A percentile compares a stretch with the other conserved stretches of the same genome.
phyloP scores from a whole-genome alignment of 2,329 filamentous ascomycete genomes.

The Dichotomopilus funicola region DNA sequence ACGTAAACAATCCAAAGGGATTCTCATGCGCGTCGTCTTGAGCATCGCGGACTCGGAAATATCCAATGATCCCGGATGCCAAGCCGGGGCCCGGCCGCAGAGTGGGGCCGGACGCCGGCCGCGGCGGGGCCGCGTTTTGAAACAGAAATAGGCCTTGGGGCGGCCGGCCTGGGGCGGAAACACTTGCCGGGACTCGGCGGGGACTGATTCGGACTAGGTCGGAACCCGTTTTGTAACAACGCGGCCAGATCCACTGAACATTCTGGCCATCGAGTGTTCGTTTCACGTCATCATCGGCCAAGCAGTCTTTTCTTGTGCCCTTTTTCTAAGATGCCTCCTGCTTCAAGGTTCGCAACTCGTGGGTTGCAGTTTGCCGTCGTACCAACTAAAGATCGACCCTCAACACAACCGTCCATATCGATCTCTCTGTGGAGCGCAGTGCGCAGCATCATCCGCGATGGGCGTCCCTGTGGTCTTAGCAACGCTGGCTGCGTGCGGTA shows the following conservation, averaged over 20 bases:
- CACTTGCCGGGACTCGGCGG: neutral
- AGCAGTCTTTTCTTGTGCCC: neutral
- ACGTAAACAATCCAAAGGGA: neutral
- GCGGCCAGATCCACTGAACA: neutral
- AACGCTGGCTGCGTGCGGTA: conserved; percentile 26
- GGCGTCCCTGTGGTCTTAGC: conserved; percentile 21
- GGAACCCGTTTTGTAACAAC: neutral
- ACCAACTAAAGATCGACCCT: neutral
- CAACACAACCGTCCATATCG: neutral
- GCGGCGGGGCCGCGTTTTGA: conserved; percentile 9
- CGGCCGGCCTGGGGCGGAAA: neutral
- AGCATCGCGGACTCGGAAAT: neutral
- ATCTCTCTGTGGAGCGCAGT: neutral
- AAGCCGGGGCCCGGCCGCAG: conserved; percentile 9
- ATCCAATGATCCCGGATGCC: neutral
- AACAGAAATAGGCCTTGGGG: neutral
- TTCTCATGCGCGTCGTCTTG: neutral
- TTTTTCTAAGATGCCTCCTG: conserved; percentile 10
- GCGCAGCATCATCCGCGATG: conserved; percentile 15
- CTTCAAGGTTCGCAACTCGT: neutral
- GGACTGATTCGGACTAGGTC: neutral
- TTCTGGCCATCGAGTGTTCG: neutral
- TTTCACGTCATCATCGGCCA: neutral
- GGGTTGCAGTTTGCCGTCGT: neutral
- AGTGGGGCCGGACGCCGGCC: neutral